Conservation (phyloP, 352 stramenopile genomes). For the Phytophthora cactorum region DNA sequence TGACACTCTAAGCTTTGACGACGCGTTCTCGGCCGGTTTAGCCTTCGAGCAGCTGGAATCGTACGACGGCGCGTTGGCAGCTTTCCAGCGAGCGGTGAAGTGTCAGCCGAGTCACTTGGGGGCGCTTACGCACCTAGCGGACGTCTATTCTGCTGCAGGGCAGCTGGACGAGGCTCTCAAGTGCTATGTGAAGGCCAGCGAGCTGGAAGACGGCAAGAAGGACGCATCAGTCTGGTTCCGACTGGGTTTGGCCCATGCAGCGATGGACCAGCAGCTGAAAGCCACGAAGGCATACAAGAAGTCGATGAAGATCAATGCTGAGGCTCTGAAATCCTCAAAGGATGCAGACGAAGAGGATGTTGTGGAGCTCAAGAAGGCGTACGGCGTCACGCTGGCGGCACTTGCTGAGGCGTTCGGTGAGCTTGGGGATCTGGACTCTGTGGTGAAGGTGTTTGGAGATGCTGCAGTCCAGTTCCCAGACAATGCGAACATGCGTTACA, state of each 20-base stretch:
- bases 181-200: constrained; percentile 47
- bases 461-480: constrained; percentile 42
- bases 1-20: constrained; percentile 56
- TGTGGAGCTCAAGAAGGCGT: constrained; percentile 46
- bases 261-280: constrained; percentile 38
- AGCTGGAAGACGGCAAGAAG: constrained; percentile 29
- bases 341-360: constrained; percentile 18
- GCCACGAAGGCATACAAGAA: constrained; percentile 48
- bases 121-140: constrained; percentile 55
- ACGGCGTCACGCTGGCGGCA: constrained; percentile 57
- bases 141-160: constrained; percentile 46
- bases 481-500: constrained; percentile 71
- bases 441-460: constrained; percentile 53
- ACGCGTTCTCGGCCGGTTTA: constrained; percentile 65
- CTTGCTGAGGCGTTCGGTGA: constrained; percentile 63
- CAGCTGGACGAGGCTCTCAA: constrained; percentile 42
- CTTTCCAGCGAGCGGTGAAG: constrained; percentile 49
- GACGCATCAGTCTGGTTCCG: constrained; percentile 69
- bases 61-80: constrained; percentile 50
- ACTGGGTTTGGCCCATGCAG: constrained; percentile 45
- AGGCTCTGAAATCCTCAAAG: constrained; percentile 23
- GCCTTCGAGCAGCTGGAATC: constrained; percentile 70
- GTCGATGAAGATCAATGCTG: constrained; percentile 36
- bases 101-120: constrained; percentile 52
- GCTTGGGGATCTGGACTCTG: constrained; percentile 56